Percentiles rank a stretch among this genome's conserved stretches.
Evolutionary conservation across 371 early-diverging fungal genomes (phyloP).

Genomic region (Amoeboaphelidium protococcarum): DNA sequence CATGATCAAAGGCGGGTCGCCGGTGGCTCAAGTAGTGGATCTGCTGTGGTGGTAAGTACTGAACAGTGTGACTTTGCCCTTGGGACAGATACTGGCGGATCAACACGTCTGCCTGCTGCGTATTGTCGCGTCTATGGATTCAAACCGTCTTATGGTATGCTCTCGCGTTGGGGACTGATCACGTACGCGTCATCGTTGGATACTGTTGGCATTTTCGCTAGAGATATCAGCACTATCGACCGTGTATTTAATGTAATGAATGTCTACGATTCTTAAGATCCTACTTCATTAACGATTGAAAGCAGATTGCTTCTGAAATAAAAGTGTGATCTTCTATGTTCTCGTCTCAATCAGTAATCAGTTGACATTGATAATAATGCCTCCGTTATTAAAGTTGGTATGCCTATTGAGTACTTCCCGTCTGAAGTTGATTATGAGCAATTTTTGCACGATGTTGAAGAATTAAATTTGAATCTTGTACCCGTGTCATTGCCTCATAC

Average conservation of each 20-base stretch:
- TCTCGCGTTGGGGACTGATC: conserved; percentile 62
- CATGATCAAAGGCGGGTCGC: conserved; percentile 21
- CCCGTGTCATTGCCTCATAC: conserved; percentile 43
- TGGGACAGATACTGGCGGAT: conserved; percentile 87
- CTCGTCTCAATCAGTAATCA: no score
- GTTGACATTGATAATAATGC: no score
- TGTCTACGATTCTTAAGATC: conserved; percentile 1
- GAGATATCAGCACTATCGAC: conserved; percentile 20
- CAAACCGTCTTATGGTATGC: conserved; percentile 68
- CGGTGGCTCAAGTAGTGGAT: conserved; percentile 84
- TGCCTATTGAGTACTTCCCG: no score
- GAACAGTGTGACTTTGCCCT: conserved; percentile 38
- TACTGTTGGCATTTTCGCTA: conserved; percentile 50
- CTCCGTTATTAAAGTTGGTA: no score
- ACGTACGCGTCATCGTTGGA: conserved; percentile 71
- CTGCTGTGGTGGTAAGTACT: conserved; percentile 68
- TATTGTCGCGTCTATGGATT: conserved; percentile 80
- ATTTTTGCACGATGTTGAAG: conserved; percentile 17
- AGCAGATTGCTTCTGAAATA: no score
- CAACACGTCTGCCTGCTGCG: conserved; percentile 69
- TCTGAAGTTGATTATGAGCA: no score
- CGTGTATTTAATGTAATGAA: conserved; percentile 2
- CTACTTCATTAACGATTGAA: background rate
- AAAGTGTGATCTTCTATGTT: no score
- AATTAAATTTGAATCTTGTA: conserved; percentile 33